phyloP scores from a whole-genome alignment of 768 basidiomycete species.

The Hemileccinum rubropunctum region DNA sequence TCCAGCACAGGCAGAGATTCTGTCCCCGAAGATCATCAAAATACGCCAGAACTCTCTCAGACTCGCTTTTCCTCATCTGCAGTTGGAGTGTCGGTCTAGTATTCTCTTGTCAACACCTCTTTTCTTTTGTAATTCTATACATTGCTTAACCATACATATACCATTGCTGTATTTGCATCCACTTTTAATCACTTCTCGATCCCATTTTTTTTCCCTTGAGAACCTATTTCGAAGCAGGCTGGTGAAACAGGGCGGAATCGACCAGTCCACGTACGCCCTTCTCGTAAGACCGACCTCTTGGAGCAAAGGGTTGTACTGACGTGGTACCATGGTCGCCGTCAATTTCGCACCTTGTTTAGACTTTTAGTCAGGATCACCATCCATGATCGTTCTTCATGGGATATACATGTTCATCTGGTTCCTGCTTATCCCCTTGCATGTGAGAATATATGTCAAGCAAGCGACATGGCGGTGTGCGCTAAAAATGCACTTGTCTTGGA shows the following conservation, averaged over 20 bases:
- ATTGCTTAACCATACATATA: constrained; percentile 17
- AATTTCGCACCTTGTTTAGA: constrained; percentile 19
- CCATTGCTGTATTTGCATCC: constrained; percentile 16
- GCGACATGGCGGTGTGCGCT: constrained; percentile 23
- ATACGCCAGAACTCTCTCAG: constrained; percentile 16
- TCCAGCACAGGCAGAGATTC: constrained; percentile 35
- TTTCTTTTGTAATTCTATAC: constrained; percentile 25
- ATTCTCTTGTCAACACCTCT: constrained; percentile 20
- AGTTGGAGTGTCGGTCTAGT: constrained; percentile 25
- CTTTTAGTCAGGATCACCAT: constrained; percentile 24
- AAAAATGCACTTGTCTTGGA: constrained; percentile 24
- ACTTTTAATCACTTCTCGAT: constrained; percentile 17
- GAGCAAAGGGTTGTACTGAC: constrained; percentile 12
- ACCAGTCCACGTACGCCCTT: constrained; percentile 8
- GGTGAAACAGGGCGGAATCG: constrained; percentile 3
- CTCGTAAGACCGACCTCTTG: constrained; percentile 1
- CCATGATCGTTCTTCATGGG: constrained; percentile 10
- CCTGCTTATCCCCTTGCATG: constrained; percentile 18
- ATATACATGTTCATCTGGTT: not conserved
- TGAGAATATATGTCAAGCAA: constrained; percentile 14
- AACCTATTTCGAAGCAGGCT: constrained; percentile 8
- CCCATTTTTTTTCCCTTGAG: not conserved
- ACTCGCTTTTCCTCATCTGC: constrained; percentile 15
- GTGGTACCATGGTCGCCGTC: constrained; percentile 11
- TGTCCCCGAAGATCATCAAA: constrained; percentile 25